phyloP scores from a whole-genome alignment of 768 basidiomycete species.

The Suillus ampliporus region DNA sequence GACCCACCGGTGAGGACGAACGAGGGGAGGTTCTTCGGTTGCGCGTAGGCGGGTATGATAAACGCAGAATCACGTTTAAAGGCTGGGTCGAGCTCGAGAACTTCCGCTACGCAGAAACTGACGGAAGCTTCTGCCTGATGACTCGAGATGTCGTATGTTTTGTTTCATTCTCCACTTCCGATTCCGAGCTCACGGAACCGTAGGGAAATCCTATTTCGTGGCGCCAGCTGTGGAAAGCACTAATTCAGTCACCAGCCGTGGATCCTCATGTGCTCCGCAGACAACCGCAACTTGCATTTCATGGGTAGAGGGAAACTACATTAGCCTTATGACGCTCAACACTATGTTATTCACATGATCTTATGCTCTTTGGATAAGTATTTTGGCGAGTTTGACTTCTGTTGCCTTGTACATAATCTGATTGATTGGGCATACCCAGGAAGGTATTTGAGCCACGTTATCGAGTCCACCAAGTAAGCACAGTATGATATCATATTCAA shows the following conservation, averaged over 20 bases:
- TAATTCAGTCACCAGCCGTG: conserved; percentile 57
- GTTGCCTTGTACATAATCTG: neutral
- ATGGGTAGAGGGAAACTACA: neutral
- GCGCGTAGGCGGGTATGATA: conserved; percentile 74
- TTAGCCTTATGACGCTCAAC: neutral
- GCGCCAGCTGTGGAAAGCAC: conserved; percentile 74
- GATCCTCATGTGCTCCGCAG: conserved; percentile 59
- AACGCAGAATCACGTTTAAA: conserved; percentile 65
- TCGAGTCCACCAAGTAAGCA: no score
- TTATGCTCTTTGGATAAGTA: neutral
- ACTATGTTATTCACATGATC: neutral
- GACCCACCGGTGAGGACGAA: conserved; percentile 28
- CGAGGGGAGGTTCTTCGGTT: conserved; percentile 39
- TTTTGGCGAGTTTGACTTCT: neutral
- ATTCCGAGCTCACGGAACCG: conserved; percentile 1
- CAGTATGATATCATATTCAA: no score
- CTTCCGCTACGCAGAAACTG: conserved; percentile 52
- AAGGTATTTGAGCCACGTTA: no score
- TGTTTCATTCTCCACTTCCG: neutral
- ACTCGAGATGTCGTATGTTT: conserved; percentile 64
- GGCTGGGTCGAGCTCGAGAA: conserved; percentile 77
- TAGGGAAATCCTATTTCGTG: conserved; percentile 82
- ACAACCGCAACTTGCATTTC: neutral
- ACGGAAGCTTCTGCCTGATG: conserved; percentile 75
- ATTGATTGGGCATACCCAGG: no score